These are phyloP conservation scores for Paxillus ammoniavirescens DNA, from an alignment of 768 basidiomycete species.

Conservation along the genomic window DNA sequence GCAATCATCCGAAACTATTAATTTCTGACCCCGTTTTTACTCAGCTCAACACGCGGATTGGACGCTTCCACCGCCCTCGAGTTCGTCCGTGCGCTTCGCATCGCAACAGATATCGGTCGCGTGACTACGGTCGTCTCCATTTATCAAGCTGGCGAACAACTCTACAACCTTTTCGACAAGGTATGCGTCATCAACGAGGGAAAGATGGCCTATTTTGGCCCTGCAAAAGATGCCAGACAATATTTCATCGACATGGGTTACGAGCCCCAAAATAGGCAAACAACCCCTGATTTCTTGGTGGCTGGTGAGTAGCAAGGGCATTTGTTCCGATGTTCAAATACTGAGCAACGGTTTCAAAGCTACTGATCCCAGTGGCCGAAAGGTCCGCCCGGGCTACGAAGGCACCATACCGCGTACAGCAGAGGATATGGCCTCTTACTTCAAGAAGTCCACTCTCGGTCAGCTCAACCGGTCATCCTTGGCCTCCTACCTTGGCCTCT, in stretches of 20 bases:
- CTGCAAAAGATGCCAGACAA: constrained; percentile 44
- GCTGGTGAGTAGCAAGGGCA: constrained; percentile 24
- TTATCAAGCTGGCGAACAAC: constrained; percentile 77
- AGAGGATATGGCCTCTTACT: constrained; percentile 54
- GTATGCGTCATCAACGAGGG: constrained; percentile 60
- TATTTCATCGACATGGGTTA: constrained; percentile 61
- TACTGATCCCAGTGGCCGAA: constrained; percentile 61
- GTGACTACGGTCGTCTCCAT: constrained; percentile 75
- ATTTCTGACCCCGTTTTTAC: neutral
- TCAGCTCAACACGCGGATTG: constrained; percentile 63
- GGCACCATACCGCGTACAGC: constrained; percentile 49
- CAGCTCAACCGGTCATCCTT: constrained; percentile 45
- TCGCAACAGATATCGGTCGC: constrained; percentile 54
- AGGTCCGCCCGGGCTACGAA: constrained; percentile 40
- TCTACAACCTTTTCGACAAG: constrained; percentile 68
- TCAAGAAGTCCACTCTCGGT: constrained; percentile 40
- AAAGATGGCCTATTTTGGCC: constrained; percentile 56
- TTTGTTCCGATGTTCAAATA: neutral
- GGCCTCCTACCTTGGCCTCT: constrained; percentile 41
- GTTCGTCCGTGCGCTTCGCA: constrained; percentile 64
- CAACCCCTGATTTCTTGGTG: constrained; percentile 60
- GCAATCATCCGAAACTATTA: neutral
- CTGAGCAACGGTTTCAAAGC: constrained; percentile 38
- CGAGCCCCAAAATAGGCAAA: constrained; percentile 52
- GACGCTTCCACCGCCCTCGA: constrained; percentile 73